Conservation (phyloP, 495 filamentous ascomycete species). For the Tuber melanosporum region DNA sequence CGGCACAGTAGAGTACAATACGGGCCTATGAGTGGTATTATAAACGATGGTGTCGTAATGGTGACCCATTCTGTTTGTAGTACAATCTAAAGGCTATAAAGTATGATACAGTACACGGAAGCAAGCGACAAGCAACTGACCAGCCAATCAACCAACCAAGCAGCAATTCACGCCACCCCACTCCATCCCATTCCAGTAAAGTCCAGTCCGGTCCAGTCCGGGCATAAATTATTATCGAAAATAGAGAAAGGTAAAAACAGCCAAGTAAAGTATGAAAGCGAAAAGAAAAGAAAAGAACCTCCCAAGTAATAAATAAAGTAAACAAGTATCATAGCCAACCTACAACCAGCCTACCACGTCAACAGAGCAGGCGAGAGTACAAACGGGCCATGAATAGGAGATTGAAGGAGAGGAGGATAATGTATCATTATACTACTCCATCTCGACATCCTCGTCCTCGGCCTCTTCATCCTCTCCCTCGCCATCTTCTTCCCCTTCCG, state of each 20-base stretch:
- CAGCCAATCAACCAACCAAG: background rate
- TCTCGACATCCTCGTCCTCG: constrained; percentile 31
- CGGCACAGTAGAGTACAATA: too few relatives aligned
- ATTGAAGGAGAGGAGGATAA: background rate
- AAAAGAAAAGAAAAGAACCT: constrained; percentile 8
- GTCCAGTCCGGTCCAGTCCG: background rate
- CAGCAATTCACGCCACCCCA: background rate
- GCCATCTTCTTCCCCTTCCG: constrained; percentile 3
- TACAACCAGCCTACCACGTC: background rate
- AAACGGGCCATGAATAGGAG: background rate
- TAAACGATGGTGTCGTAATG: too few relatives aligned
- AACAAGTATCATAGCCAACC: constrained; percentile 23
- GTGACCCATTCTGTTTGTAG: too few relatives aligned
- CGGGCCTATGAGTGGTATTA: too few relatives aligned
- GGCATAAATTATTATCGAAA: background rate
- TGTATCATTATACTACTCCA: constrained; percentile 24
- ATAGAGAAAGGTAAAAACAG: background rate
- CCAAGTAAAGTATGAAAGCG: background rate
- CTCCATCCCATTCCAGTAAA: background rate
- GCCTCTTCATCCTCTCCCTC: constrained; percentile 8
- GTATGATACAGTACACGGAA: background rate
- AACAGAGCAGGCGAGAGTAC: background rate
- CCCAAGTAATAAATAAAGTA: constrained; percentile 17
- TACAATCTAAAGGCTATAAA: background rate
- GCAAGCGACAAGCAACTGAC: background rate